Base-by-base conservation (phyloP, 345 rosid genomes). In the Linum trigynum region DNA sequence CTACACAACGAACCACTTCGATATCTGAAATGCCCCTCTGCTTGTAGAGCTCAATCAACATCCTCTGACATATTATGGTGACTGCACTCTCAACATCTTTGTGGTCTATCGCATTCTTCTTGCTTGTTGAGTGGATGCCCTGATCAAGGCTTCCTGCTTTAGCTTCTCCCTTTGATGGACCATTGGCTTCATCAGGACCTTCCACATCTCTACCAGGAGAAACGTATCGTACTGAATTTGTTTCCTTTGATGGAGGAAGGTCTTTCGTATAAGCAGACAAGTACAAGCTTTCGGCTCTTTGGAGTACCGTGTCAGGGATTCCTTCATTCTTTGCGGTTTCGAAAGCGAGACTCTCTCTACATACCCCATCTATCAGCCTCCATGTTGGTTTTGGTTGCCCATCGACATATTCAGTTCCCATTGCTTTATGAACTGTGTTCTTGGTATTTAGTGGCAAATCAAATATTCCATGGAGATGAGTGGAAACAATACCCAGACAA, bases 241-340 rank as follows among this genome's bases (percentile, higher is more conserved):
- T 62, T 39, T 75, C 69, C 39, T 35, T 59, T 64, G 69, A 66
- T 16, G 71, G 62, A 53, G 40, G 59, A 45, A 40, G 71, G 51
- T 63, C 70, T 59, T 74, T 68, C 23, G 41, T 55, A 64, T 71
- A 78, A 65, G 75, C 76, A 8, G 81, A 78, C 59, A 74, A 63
- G 75, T 94, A 94, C 62, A 94, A 85, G 57, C 82, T 90, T 80
- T 94, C 84, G 7, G 97, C 99, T 81, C 97, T 82, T 71, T 79
- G 83, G 68, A 94, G 82, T 53, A 94, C 57, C 15, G 60, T 42
- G 71, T 86, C 92, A 1, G 96, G 83, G 65, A 94, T 72, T n/a
- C 99, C 99, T 83, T 94, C 99, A 70, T 61, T 84, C 81, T 79
- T 88, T 42, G 99, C 99, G 10, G 99, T 94, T 83, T 94, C 97